A percentile compares a stretch with the other conserved stretches of the same genome.
phyloP scores from a whole-genome alignment of 208 protist species.

The Porcisia deanei region DNA sequence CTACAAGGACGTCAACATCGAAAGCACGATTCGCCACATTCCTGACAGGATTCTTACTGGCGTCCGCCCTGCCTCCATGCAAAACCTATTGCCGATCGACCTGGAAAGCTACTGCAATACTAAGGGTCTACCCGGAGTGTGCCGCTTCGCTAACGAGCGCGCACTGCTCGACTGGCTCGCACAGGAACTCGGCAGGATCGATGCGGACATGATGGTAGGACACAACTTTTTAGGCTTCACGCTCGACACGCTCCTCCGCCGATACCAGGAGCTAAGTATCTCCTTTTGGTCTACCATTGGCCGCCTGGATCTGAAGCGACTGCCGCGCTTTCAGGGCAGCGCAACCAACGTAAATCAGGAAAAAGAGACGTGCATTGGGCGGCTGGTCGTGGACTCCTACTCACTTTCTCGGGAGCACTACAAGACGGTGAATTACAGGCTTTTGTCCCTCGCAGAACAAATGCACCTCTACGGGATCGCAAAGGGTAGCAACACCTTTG shows the following conservation, averaged over 20 bases:
- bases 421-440: constrained; percentile 92
- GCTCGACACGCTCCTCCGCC: constrained; percentile 96
- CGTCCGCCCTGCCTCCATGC: constrained; percentile 47
- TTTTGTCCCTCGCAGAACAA: constrained; percentile 68
- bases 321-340: constrained; percentile 57
- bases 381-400: constrained; percentile 96
- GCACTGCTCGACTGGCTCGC: constrained; percentile 82
- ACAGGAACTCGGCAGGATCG: constrained; percentile 73
- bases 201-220: constrained; percentile 96
- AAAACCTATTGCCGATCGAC: constrained; percentile 70
- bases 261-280: constrained; percentile 91
- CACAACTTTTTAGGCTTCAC: constrained; percentile 98
- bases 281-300: constrained; percentile 92
- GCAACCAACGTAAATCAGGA: constrained; percentile 50
- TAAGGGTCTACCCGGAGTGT: constrained; percentile 59
- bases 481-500: constrained; percentile 54
- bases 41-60: constrained; percentile 58
- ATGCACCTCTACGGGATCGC: constrained; percentile 78
- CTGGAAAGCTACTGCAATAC: constrained; percentile 75
- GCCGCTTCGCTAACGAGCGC: constrained; percentile 72
- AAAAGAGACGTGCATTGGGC: constrained; percentile 88
- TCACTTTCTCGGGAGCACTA: constrained; percentile 92
- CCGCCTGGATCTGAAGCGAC: constrained; percentile 76
- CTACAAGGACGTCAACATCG: constrained; percentile 78
- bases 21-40: constrained; percentile 49